A percentile compares a stretch with the other conserved stretches of the same genome.
These are phyloP conservation scores for Suhomyces yuchorum DNA, from an alignment of 1,139 yeast species.

Conservation along the genomic window DNA sequence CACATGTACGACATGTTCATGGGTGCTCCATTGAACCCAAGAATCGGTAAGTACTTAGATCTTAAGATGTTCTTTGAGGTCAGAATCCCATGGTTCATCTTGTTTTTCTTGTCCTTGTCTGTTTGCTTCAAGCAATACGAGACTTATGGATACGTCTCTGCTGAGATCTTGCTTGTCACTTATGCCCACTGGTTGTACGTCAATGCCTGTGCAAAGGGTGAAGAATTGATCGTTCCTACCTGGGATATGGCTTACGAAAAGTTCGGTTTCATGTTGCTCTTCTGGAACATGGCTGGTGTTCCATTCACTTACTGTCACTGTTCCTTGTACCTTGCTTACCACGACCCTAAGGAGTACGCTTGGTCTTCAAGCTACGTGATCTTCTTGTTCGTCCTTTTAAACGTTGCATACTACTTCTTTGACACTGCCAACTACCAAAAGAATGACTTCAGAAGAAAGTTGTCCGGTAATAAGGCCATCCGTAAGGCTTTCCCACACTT, in stretches of 20 bases:
- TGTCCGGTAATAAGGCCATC: conserved; percentile 73
- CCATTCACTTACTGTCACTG: conserved; percentile 97
- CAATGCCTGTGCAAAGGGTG: conserved; percentile 97
- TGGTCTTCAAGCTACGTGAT: conserved; percentile 66
- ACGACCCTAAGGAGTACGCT: conserved; percentile 77
- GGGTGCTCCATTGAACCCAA: conserved; percentile 97
- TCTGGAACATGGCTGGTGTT: conserved; percentile 99
- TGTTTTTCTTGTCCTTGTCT: conserved; percentile 76
- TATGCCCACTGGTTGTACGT: conserved; percentile 94
- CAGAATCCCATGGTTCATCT: conserved; percentile 93
- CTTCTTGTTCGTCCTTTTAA: conserved; percentile 55
- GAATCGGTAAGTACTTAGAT: conserved; percentile 84
- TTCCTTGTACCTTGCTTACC: conserved; percentile 78
- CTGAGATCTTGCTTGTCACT: conserved; percentile 73
- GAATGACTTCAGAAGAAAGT: conserved; percentile 84
- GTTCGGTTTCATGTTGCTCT: conserved; percentile 95
- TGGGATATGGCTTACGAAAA: conserved; percentile 99
- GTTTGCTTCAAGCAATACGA: conserved; percentile 79
- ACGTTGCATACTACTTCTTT: conserved; percentile 83
- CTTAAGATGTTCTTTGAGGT: conserved; percentile 97
- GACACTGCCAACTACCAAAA: conserved; percentile 96
- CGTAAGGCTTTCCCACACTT: conserved; percentile 93
- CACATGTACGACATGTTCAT: conserved; percentile 87
- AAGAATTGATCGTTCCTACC: conserved; percentile 93
- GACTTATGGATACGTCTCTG: conserved; percentile 72